Evolutionary conservation across 2,329 filamentous ascomycete species (phyloP).

Genomic region (Hymenoscyphus linearis): DNA sequence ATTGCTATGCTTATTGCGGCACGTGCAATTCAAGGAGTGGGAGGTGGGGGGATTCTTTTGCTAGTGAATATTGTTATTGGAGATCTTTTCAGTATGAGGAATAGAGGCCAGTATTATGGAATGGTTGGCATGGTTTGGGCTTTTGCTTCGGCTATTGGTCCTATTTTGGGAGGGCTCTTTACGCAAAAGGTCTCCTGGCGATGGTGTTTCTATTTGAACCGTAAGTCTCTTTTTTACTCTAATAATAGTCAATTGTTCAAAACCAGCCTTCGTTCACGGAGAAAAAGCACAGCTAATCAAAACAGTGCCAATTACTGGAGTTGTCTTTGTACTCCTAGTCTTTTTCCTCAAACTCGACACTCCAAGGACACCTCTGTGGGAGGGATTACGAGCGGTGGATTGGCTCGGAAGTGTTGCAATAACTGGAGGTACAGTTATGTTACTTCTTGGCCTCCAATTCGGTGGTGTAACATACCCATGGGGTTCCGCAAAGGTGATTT

Average conservation of each 20-base stretch:
- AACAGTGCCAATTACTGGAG: constrained; percentile 25
- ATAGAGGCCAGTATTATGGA: constrained; percentile 50
- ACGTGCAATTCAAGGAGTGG: constrained; percentile 44
- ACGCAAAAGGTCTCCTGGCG: constrained; percentile 46
- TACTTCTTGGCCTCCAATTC: constrained; percentile 80
- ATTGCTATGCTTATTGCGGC: constrained; percentile 43
- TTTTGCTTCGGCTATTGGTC: constrained; percentile 58
- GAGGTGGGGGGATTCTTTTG: constrained; percentile 46
- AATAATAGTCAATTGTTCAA: constrained; percentile 5
- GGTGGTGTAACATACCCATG: constrained; percentile 69
- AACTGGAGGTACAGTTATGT: constrained; percentile 72
- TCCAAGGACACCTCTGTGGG: constrained; percentile 55
- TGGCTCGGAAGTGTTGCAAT: constrained; percentile 57
- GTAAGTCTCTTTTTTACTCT: background rate
- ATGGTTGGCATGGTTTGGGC: constrained; percentile 55
- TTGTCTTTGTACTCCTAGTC: constrained; percentile 46
- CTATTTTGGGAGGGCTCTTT: constrained; percentile 60
- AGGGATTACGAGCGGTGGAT: constrained; percentile 57
- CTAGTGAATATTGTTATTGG: constrained; percentile 50
- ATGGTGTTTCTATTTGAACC: background rate
- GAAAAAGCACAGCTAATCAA: background rate
- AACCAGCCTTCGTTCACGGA: too few relatives aligned
- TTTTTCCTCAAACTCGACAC: constrained; percentile 64
- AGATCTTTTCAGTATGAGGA: constrained; percentile 46
- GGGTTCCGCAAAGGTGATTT: constrained; percentile 29